Percentiles rank a stretch among this genome's conserved stretches.
phyloP scores from a whole-genome alignment of 805 yeast genomes.

The Suhomyces sp. region DNA sequence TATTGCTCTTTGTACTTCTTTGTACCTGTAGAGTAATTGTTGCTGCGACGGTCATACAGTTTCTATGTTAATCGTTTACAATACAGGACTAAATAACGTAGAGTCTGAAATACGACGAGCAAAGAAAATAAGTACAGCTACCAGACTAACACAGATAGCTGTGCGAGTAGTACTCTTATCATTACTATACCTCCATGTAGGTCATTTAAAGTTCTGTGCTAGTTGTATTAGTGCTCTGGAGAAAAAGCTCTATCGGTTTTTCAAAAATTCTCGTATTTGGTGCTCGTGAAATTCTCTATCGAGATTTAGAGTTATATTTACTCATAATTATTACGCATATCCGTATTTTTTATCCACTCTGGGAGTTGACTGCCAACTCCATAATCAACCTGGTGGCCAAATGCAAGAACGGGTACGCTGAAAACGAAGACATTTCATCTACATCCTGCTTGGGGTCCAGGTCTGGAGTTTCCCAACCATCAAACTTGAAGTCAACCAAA shows the following conservation, averaged over 20 bases:
- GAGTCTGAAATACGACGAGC: neutral
- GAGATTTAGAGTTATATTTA: neutral
- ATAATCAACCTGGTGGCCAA: constrained; percentile 87
- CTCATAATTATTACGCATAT: neutral
- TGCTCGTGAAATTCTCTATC: neutral
- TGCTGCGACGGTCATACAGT: no score
- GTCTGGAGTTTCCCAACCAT: constrained; percentile 80
- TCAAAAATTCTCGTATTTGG: no score
- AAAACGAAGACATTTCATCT: constrained; percentile 84
- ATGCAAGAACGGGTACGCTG: constrained; percentile 93
- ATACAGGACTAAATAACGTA: no score
- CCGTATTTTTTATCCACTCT: constrained; percentile 32
- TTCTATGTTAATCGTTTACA: no score
- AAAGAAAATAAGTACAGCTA: no score
- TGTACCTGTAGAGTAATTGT: no score
- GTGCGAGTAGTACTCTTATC: no score
- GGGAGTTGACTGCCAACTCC: constrained; percentile 96
- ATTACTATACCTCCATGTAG: neutral
- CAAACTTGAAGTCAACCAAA: constrained; percentile 94
- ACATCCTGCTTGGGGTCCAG: constrained; percentile 33
- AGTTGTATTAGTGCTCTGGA: neutral
- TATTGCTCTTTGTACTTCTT: neutral
- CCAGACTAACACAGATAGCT: no score
- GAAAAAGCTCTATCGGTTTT: no score
- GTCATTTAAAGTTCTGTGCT: neutral